Conservation (phyloP, 257 asterid species). For the Solanum gracilifrons region DNA sequence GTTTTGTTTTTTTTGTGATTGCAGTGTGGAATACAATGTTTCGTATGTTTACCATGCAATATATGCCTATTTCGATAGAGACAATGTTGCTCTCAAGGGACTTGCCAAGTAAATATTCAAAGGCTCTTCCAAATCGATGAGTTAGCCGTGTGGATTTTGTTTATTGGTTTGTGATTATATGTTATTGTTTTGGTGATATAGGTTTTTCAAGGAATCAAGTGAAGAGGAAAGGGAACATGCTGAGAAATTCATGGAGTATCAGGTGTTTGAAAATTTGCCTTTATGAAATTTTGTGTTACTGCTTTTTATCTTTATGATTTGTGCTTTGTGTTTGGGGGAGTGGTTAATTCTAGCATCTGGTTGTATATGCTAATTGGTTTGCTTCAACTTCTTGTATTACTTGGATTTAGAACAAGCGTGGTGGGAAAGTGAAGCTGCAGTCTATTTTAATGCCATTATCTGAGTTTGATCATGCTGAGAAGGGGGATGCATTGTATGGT, state of each 20-base stretch:
- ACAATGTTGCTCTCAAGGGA: conserved; percentile 57
- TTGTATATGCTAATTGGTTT: background rate
- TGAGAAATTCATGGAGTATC: conserved; percentile 57
- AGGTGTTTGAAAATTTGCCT: conserved; percentile 19
- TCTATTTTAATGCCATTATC: conserved; percentile 9
- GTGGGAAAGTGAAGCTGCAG: conserved; percentile 13
- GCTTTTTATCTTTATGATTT: background rate
- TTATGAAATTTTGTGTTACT: background rate
- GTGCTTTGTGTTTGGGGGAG: background rate
- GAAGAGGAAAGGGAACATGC: conserved; percentile 54
- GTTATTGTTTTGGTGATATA: background rate
- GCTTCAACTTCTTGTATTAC: background rate
- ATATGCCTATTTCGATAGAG: conserved; percentile 60
- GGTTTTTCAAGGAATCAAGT: conserved; percentile 56
- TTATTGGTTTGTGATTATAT: background rate
- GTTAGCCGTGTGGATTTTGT: background rate
- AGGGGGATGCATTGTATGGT: conserved; percentile 18
- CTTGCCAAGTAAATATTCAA: conserved; percentile 34
- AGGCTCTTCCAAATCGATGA: background rate
- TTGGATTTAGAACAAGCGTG: conserved; percentile 22
- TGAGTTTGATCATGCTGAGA: conserved; percentile 12
- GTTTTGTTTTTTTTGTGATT: background rate
- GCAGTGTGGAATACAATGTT: conserved; percentile 54
- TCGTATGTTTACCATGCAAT: conserved; percentile 57
- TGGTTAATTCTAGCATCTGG: background rate